phyloP scores from a whole-genome alignment of 179 eudicot genomes.

The Actinidia polygama region DNA sequence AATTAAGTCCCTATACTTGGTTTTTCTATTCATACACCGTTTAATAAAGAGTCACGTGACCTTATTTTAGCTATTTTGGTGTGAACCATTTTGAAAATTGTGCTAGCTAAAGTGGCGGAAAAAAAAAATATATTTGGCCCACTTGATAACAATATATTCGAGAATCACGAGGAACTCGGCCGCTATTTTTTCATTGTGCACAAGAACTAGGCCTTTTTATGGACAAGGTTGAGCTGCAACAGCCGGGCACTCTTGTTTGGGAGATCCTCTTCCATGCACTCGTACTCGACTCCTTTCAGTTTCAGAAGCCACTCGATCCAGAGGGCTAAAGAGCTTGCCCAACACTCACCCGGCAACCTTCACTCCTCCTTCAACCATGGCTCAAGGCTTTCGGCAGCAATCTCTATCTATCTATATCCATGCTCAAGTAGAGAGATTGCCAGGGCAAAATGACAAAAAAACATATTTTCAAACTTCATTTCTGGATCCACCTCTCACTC shows the following conservation, averaged over 20 bases:
- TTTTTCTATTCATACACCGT: too few species aligned
- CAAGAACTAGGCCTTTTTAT: background rate
- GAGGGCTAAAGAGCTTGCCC: conserved; percentile 24
- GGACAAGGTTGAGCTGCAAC: conserved; percentile 19
- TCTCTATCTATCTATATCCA: background rate
- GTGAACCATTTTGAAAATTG: too few species aligned
- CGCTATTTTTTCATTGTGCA: background rate
- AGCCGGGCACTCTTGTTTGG: conserved; percentile 29
- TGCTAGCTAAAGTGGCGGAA: too few species aligned
- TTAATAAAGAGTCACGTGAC: too few species aligned
- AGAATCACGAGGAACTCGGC: background rate
- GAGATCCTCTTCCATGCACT: conserved; percentile 30
- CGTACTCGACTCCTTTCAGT: conserved; percentile 31
- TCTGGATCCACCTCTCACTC: too few species aligned
- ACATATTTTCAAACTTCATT: too few species aligned
- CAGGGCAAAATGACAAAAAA: too few species aligned
- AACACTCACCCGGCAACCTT: conserved; percentile 17
- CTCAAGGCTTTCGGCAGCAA: background rate
- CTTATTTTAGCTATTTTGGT: too few species aligned
- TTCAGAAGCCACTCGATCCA: conserved; percentile 32
- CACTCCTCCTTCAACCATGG: background rate
- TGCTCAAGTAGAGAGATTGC: too few species aligned
- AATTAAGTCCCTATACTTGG: too few species aligned
- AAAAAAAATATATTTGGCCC: too few species aligned
- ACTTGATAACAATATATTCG: background rate